Percentiles rank a stretch among this genome's conserved stretches.
Conservation (phyloP, 2,329 filamentous ascomycete genomes). For the Massarina eburnea region DNA sequence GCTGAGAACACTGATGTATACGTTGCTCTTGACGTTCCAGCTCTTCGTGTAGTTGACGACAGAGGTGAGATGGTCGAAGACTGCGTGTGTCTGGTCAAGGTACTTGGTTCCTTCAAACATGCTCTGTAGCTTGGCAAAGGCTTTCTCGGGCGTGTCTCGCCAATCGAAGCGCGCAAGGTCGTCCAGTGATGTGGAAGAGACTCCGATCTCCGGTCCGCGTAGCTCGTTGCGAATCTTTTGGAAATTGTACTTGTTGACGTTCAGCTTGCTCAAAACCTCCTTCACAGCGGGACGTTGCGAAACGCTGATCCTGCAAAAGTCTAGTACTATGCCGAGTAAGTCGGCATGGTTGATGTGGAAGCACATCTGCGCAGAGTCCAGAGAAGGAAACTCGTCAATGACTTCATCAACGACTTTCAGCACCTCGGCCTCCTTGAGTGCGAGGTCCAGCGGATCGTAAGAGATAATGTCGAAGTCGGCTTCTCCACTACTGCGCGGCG, state of each 20-base stretch:
- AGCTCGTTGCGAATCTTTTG: constrained; percentile 80
- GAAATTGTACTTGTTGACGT: constrained; percentile 79
- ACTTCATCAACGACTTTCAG: constrained; percentile 95
- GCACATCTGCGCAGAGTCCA: constrained; percentile 73
- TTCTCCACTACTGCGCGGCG: constrained; percentile 81
- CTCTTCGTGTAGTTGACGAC: constrained; percentile 76
- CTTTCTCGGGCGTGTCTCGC: constrained; percentile 72
- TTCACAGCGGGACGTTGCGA: constrained; percentile 72
- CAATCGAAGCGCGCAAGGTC: constrained; percentile 92
- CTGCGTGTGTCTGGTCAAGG: constrained; percentile 53
- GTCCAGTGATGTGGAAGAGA: constrained; percentile 86
- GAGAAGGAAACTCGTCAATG: constrained; percentile 74
- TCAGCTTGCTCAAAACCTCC: constrained; percentile 82
- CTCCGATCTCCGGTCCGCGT: constrained; percentile 75
- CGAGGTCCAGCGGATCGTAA: constrained; percentile 74
- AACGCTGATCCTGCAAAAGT: constrained; percentile 77
- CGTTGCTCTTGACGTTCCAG: constrained; percentile 72
- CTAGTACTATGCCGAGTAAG: constrained; percentile 83
- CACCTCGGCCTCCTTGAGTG: constrained; percentile 88
- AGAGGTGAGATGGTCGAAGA: constrained; percentile 76
- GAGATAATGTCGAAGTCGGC: constrained; percentile 98
- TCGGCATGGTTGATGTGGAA: constrained; percentile 90
- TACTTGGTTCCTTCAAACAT: constrained; percentile 59
- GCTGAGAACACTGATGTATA: constrained; percentile 82
- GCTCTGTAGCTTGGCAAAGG: constrained; percentile 63